Evolutionary conservation across 257 asterid genomes (phyloP), one percentile per base, ranked within the genome.

Genomic region (Rubia yunnanensis): DNA sequence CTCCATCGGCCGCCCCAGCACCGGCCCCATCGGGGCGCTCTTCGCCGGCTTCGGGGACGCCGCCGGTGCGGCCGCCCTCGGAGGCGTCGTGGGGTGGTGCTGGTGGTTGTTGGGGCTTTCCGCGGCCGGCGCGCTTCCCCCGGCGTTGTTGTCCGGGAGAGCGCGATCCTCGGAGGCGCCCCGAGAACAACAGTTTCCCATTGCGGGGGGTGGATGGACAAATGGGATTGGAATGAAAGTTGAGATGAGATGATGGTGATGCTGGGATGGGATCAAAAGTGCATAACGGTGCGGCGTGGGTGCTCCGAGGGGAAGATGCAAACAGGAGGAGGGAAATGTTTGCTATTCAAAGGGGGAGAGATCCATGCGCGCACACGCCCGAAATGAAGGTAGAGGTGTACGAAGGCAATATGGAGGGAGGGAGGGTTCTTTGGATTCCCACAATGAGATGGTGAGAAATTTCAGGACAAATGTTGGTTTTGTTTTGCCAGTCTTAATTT

Each of bases 1-100:
- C 71, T 86, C 96, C 96, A 91, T 91, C 5, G 95, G 95, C 14
- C 96, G 84, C n/a, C 88, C 86, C 14, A 91, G 77, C 5, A 91
- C 96, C 10, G 83, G 88, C 5, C 96, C 98, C 3, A 80, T 76
- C 0, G 88, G 80, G 22, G 79, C 59, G 0, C 30, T 41, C 72
- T 87, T 85, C 0, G 80, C n/a, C 0, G 87, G 77, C 59, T 74
- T 77, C 13, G 88, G 83, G 15, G 86, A 66, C 28, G 77, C 62
- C 0, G 77, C 44, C 2, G 72, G 77, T 7, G 73, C 78, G 3
- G 78, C 44, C 9, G 68, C 71, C 20, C 81, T 17, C 14, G 80
- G 11, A n/a, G 73, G 65, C 7, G 55, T 44, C 1, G 52, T 44
- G 72, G 65, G 10, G 55, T 35, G 23, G 35, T 30, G 27, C 65